phyloP scores from a whole-genome alignment of 2,329 filamentous ascomycete species.

The Paecilomyces sp. region DNA sequence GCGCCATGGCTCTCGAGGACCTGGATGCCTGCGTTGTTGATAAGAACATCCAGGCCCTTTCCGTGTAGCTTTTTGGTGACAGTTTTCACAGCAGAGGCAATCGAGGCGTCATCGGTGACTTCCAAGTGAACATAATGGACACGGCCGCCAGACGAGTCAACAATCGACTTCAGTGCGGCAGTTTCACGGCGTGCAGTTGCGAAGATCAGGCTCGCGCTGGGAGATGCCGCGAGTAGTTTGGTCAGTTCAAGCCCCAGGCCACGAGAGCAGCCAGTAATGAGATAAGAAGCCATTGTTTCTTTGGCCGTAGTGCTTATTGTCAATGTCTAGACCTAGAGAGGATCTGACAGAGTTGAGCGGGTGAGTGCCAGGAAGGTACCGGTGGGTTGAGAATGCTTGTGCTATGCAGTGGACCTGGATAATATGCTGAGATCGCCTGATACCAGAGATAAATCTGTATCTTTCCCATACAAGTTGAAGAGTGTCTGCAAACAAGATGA shows the following conservation, averaged over 20 bases:
- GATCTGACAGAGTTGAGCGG: too few species aligned
- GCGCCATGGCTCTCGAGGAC: neutral
- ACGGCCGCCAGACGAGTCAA: constrained; percentile 17
- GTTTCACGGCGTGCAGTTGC: constrained; percentile 8
- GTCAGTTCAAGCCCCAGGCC: constrained; percentile 21
- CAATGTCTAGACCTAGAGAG: neutral
- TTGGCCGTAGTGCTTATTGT: neutral
- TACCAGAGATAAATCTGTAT: neutral
- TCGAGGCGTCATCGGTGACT: constrained; percentile 19
- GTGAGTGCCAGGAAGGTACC: neutral
- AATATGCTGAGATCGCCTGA: neutral
- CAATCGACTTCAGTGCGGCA: constrained; percentile 20
- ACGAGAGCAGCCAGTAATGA: constrained; percentile 19
- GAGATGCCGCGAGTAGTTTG: constrained; percentile 8
- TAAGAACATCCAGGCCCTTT: constrained; percentile 33
- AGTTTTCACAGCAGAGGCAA: constrained; percentile 21
- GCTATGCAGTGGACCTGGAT: neutral
- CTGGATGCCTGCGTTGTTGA: constrained; percentile 32
- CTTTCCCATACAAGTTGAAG: neutral
- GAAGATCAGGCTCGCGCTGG: neutral
- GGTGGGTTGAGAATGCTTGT: neutral
- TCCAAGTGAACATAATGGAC: constrained; percentile 28
- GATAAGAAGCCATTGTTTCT: neutral
- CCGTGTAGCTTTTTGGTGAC: constrained; percentile 19
- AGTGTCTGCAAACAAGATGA: neutral